phyloP scores from a whole-genome alignment of 2,329 filamentous ascomycete genomes.

The Calonectria pteridis region DNA sequence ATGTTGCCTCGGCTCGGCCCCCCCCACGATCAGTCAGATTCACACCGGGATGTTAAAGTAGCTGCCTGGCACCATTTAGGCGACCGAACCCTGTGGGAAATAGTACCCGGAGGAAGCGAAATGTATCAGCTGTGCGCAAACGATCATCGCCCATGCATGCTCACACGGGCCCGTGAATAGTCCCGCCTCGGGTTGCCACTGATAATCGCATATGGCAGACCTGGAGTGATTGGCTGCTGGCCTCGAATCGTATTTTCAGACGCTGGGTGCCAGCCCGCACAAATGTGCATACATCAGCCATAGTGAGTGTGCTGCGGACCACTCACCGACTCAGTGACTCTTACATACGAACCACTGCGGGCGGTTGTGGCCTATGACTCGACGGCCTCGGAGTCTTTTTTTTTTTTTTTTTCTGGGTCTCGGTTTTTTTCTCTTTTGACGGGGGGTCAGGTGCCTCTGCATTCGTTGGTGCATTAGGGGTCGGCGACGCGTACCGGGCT shows the following conservation, averaged over 20 bases:
- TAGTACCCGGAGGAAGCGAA: neutral
- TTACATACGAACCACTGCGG: constrained; percentile 42
- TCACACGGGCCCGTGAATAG: constrained; percentile 1
- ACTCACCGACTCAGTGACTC: constrained; percentile 44
- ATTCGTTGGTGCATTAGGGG: constrained; percentile 14
- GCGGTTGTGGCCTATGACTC: constrained; percentile 31
- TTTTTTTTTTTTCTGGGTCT: constrained; percentile 8
- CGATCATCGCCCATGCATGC: neutral
- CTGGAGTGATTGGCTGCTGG: neutral
- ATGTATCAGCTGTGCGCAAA: neutral
- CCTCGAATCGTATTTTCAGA: neutral
- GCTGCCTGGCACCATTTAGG: neutral
- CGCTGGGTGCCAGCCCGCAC: neutral
- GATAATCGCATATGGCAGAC: neutral
- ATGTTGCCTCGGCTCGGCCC: constrained; percentile 2
- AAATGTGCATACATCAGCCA: constrained; percentile 3
- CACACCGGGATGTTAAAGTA: neutral
- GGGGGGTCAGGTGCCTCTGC: constrained; percentile 19
- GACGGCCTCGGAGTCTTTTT: constrained; percentile 25
- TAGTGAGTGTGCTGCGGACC: constrained; percentile 33
- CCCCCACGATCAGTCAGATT: constrained; percentile 15
- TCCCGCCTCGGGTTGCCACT: neutral
- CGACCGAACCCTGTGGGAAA: neutral
- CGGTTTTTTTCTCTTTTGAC: neutral
- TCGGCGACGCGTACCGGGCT: constrained; percentile 17